Evolutionary conservation across 2,329 filamentous ascomycete genomes (phyloP).

Genomic region (Scedosporium dehoogii): DNA sequence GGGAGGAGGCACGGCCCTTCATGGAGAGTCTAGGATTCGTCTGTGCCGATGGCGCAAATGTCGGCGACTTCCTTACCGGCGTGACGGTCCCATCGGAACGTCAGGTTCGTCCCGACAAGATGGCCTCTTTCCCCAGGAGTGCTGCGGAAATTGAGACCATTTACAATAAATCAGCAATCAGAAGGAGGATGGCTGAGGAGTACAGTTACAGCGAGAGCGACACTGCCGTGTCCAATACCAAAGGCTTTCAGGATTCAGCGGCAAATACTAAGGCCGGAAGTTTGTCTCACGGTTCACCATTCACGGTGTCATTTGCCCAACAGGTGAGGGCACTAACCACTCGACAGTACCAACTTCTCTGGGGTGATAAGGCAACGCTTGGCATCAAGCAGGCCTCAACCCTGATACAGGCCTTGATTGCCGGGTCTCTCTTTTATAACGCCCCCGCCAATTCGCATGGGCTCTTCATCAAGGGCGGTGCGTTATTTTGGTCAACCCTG

Average conservation of each 20-base stretch:
- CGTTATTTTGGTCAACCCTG: constrained; percentile 54
- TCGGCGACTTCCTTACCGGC: constrained; percentile 57
- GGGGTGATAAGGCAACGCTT: constrained; percentile 54
- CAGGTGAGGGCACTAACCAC: constrained; percentile 47
- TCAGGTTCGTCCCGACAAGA: constrained; percentile 36
- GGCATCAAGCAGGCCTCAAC: constrained; percentile 51
- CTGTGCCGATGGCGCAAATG: constrained; percentile 51
- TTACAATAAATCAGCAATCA: constrained; percentile 44
- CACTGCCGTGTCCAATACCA: constrained; percentile 36
- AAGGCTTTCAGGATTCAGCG: constrained; percentile 43
- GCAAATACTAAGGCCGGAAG: constrained; percentile 41
- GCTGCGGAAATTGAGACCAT: constrained; percentile 30
- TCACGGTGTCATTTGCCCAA: constrained; percentile 42
- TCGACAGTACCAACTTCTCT: constrained; percentile 56
- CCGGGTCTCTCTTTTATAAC: constrained; percentile 59
- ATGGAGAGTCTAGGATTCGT: constrained; percentile 57
- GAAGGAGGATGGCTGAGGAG: constrained; percentile 39
- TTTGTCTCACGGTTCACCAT: constrained; percentile 41
- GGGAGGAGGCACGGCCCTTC: constrained; percentile 48
- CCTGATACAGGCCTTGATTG: constrained; percentile 49
- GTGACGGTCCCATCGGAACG: constrained; percentile 60
- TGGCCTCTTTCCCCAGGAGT: constrained; percentile 33
- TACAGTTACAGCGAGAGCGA: constrained; percentile 45
- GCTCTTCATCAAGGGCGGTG: constrained; percentile 54
- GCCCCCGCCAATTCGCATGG: constrained; percentile 46